phyloP scores from a whole-genome alignment of 139 green algal species.

The Helicosporidium sp. region DNA sequence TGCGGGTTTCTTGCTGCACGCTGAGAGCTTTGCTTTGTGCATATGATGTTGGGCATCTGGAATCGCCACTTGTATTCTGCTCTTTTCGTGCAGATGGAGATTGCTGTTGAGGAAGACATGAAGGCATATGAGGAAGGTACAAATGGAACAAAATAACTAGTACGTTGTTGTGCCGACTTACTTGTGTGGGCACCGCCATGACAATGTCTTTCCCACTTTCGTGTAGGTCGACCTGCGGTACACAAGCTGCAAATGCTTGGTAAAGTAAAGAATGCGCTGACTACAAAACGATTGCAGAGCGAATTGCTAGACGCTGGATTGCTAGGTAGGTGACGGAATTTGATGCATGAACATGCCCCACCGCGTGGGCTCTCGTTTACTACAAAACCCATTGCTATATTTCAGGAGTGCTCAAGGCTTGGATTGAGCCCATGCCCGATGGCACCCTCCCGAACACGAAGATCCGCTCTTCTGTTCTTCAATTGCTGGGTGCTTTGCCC shows the following conservation, averaged over 20 bases:
- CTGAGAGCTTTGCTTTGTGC: too few species aligned
- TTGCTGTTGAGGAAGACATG: constrained; percentile 32
- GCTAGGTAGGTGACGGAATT: constrained; percentile 10
- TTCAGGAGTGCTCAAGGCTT: constrained; percentile 30
- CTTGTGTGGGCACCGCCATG: neutral
- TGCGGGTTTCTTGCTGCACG: too few species aligned
- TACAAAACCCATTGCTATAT: too few species aligned
- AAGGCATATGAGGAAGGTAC: constrained; percentile 16
- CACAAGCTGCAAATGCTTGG: constrained; percentile 40
- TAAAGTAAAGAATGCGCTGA: constrained; percentile 22
- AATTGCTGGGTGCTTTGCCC: constrained; percentile 27
- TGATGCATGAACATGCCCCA: neutral
- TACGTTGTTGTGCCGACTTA: neutral
- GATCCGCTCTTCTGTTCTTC: neutral
- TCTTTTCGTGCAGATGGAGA: too few species aligned
- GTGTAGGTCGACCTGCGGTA: constrained; percentile 23
- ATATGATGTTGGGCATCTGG: too few species aligned
- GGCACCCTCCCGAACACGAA: constrained; percentile 42
- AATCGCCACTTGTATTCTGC: too few species aligned
- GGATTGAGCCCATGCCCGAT: constrained; percentile 45
- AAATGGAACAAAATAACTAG: neutral
- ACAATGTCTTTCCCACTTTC: neutral
- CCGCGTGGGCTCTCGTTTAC: neutral
- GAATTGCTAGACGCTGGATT: constrained; percentile 37
- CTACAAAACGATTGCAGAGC: constrained; percentile 32